Conservation (phyloP, 371 early-diverging fungal genomes). For the Mucor sp. region DNA sequence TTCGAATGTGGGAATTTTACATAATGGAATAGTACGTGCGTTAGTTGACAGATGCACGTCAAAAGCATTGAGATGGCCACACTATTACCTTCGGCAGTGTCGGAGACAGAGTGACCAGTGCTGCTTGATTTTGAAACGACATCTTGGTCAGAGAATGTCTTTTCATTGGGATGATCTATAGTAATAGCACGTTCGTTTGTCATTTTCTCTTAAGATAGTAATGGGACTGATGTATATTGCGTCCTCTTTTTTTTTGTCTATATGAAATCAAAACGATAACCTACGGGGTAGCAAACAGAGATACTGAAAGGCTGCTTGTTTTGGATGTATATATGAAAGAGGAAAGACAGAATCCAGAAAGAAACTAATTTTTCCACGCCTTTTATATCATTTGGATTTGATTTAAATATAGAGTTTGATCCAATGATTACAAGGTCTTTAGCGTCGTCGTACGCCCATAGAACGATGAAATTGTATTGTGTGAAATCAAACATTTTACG, state of each 20-base stretch:
- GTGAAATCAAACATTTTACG: background rate
- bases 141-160: conserved; percentile 2
- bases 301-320: background rate
- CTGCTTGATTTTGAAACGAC: conserved; percentile 1
- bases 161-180: conserved; percentile 19
- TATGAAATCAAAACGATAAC: conserved; percentile 6
- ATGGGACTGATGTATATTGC: background rate
- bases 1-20: background rate
- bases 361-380: background rate
- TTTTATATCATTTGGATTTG: background rate
- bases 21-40: no score
- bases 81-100: conserved; percentile 9
- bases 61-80: background rate
- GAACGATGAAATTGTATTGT: background rate
- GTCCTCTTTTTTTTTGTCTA: background rate
- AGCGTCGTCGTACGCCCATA: background rate
- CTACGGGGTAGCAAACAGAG: conserved; percentile 12
- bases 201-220: conserved; percentile 17
- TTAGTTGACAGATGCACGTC: background rate
- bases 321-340: background rate
- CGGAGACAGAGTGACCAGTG: conserved; percentile 3
- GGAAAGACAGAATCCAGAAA: background rate
- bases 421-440: background rate
- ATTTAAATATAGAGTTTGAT: background rate
- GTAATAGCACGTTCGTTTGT: conserved; percentile 29